Evolutionary conservation across 2,329 filamentous ascomycete genomes (phyloP), one percentile per base, ranked within the genome.

Genomic region (Penicillium palitans): DNA sequence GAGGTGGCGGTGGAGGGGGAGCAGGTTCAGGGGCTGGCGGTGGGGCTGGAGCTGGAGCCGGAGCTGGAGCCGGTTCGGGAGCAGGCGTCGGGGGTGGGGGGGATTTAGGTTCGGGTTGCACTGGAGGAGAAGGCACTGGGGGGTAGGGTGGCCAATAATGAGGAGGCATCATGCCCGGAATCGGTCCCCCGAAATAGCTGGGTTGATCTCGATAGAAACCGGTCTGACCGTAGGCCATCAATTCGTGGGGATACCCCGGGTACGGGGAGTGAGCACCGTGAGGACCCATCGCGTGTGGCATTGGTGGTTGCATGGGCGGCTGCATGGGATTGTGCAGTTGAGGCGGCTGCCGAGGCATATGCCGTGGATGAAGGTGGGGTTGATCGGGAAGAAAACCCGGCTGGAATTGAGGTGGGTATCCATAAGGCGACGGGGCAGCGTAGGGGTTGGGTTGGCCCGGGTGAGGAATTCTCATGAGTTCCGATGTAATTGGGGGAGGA

Each of bases 151-250:
- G 42, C 55, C 55, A 76, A 57, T 75, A 77, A 1, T 68, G 71
- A 15, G 70, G 70, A 9, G 67, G 70, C 29, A 73, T 67, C 71
- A 76, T 73, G 12, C 71, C 70, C 3, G 70, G 69, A 15, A 72
- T 68, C 59, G 68, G 69, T 44, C 71, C 73, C 41, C 70, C 70
- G n/a, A 46, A 59, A 64, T 72, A 74, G 19, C 71, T 71, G 45
- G 35, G 51, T 27, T 46, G 53, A 51, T 55, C 53, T 29, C 37
- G 53, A 55, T 72, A 72, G 58, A 73, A 77, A 9, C 66, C 66
- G 25, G 67, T 66, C 42, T 67, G 58, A 35, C 68, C 68, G 57
- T 75, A 79, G 17, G 73, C 71, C 46, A 79, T 68, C 48, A 79
- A 61, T 24, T 78, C 76, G 21, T 75, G 71, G 8, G 75, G 71